phyloP scores from a whole-genome alignment of 345 rosid species.

The Arabidopsis arenosa region DNA sequence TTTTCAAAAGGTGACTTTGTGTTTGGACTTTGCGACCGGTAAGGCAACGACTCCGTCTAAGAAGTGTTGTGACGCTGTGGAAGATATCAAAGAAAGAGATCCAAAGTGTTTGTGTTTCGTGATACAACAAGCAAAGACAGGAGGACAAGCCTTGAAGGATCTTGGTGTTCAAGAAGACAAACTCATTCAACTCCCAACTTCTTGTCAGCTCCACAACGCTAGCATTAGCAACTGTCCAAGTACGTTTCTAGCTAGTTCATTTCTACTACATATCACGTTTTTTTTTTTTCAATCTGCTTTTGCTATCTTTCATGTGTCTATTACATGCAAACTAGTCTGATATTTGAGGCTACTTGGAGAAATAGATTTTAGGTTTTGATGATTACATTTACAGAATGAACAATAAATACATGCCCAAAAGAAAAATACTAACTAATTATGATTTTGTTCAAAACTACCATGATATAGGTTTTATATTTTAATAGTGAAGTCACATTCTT shows the following conservation, averaged over 20 bases:
- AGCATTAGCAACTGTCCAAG: slow-evolving; percentile 73
- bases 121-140: slow-evolving; percentile 66
- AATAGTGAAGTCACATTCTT: not conserved
- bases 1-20: slow-evolving; percentile 62
- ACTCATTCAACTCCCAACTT: slow-evolving; percentile 79
- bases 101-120: slow-evolving; percentile 84
- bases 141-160: slow-evolving; percentile 56
- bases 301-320: not conserved
- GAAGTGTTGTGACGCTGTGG: slow-evolving; percentile 69
- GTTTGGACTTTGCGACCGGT: slow-evolving; percentile 74
- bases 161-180: slow-evolving; percentile 69
- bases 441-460: not conserved
- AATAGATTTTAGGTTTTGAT: slow-evolving; percentile 5
- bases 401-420: not conserved
- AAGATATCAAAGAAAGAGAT: slow-evolving; percentile 55
- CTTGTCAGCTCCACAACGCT: slow-evolving; percentile 73
- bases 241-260: slow-evolving; percentile 35
- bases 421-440: not conserved
- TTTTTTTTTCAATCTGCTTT: not conserved
- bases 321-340: not conserved
- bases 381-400: not conserved
- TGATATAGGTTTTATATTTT: not conserved
- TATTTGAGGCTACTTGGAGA: slow-evolving; percentile 3
- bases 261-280: not conserved
- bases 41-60: slow-evolving; percentile 55